Evolutionary conservation across 768 basidiomycete genomes (phyloP), one percentile per base, ranked within the genome.

Genomic region (Rhizopogon rudus): DNA sequence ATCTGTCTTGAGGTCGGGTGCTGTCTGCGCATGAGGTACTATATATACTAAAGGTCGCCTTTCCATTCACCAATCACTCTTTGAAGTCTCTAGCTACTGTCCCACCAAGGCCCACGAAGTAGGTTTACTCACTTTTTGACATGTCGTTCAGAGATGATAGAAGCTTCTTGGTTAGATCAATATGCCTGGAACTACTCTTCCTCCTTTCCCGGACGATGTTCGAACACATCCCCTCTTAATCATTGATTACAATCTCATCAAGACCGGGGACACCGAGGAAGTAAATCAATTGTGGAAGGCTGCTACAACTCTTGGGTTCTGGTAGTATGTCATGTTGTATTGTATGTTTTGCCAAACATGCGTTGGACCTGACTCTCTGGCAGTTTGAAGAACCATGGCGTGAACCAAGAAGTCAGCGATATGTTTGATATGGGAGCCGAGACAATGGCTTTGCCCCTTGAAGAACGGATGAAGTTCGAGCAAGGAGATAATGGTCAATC

Each of bases 261-360:
- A 67, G 28, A 60, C 61, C 0, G 63, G 73, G 1, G 69, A 77
- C 35, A n/a, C 61, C 10, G 54, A 53, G 2, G 81, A 80, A 63
- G 63, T 75, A 7, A 69, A 75, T 7, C 70, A 62, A 50, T 71
- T 81, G 17, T 81, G 76, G 75, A 63, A 75, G 22, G 79, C 79
- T 0, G 76, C 77, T 16, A 78, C 76, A 0, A 66, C 70, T 28
- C 67, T 81, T 13, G 81, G 80, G 1, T 81, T 81, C 65, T 81
- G 80, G 75, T 81, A 81, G 76, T 79, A 61, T 62, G 78, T 76
- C 31, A 13, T 46, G 3, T 20, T n/a, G 37, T 28, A 41, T 29
- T 33, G 50, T 5, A 33, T 46, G 3, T 8, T 44, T 22, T 22
- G 13, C 8, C 16, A 13, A 40, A 20, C 35, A 16, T 17, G 6